phyloP scores from a whole-genome alignment of 257 asterid genomes.

The Fraxinus americana region DNA sequence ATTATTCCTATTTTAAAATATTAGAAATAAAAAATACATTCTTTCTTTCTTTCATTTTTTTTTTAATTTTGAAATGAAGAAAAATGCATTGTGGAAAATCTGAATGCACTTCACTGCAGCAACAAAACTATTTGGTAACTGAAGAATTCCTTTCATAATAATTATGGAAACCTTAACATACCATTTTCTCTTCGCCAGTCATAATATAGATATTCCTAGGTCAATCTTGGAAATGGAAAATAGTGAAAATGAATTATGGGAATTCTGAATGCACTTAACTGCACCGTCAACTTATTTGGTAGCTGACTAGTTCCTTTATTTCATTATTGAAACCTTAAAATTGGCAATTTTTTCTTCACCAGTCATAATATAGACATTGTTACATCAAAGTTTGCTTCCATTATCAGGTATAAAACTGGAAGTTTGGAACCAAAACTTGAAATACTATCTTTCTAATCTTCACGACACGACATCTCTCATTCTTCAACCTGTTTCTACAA shows the following conservation, averaged over 20 bases:
- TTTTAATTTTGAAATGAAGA: not conserved
- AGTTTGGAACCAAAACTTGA: not conserved
- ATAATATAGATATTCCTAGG: not conserved
- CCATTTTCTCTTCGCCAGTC: slow-evolving; percentile 10
- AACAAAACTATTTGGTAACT: not conserved
- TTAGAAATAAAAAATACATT: not conserved
- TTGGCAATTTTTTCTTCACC: not conserved
- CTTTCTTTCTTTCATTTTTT: not conserved
- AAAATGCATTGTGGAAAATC: slow-evolving; percentile 5
- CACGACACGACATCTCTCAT: not conserved
- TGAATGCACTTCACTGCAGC: slow-evolving; percentile 1
- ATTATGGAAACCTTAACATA: not conserved
- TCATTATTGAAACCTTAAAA: not conserved
- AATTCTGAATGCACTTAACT: slow-evolving; percentile 6
- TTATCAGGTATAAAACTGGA: not conserved
- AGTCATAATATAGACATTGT: not conserved
- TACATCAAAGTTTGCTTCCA: slow-evolving; percentile 16
- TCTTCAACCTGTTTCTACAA: not conserved
- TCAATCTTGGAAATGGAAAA: not conserved
- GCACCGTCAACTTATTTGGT: not conserved
- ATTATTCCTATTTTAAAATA: not conserved
- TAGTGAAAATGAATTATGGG: not conserved
- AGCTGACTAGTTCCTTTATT: not conserved
- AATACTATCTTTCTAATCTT: not conserved
- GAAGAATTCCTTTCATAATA: not conserved